Evolutionary conservation across 371 early-diverging fungal species (phyloP), one percentile per base, ranked within the genome.

Genomic region (Zychaea mexicana): DNA sequence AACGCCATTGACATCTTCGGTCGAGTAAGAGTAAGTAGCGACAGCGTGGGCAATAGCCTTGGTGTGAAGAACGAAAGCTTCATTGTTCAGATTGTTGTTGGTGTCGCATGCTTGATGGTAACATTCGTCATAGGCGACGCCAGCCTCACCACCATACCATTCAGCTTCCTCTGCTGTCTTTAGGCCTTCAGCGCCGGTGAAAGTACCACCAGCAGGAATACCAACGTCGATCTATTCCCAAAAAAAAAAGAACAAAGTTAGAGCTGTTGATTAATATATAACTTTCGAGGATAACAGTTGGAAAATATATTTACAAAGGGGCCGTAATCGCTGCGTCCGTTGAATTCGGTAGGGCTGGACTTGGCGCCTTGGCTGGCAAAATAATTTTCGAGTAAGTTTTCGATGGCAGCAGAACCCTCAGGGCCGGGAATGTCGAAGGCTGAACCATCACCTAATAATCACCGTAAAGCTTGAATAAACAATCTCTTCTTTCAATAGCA

Each of bases 101-200:
- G 64, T 64, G 52, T 69, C 69, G 32, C 69, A 64, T 5, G 61
- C 28, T 60, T 52, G 76, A 60, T 89, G 90, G 59, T 89, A 88
- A 70, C 89, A 88, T 19, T 88, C 84, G 49, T 92, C 92, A 22
- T 84, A 69, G 2, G 87, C 81, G 2, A 85, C 83, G 53, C 87
- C 84, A 1, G 90, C 88, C 56, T 89, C 60, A 6, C 92, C 92
- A 30, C 92, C 91, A 63, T 87, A 89, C 36, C 64, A 60, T 15
- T 59, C 69, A 6, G 83, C 82, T 62, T 86, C 69, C 27, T 81
- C 78, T 30, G 66, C 75, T 1, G 85, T 84, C 79, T 91, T 92
- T 57, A 79, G 62, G 46, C 81, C 84, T 28, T 84, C 80, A 6
- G 87, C 89, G 19, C 92, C 92, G 1, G 90, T 88, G 45, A 85